A percentile compares a stretch with the other conserved stretches of the same genome.
These are phyloP conservation scores for Pisolithus marmoratus DNA, from an alignment of 768 basidiomycete genomes.

Conservation along the genomic window DNA sequence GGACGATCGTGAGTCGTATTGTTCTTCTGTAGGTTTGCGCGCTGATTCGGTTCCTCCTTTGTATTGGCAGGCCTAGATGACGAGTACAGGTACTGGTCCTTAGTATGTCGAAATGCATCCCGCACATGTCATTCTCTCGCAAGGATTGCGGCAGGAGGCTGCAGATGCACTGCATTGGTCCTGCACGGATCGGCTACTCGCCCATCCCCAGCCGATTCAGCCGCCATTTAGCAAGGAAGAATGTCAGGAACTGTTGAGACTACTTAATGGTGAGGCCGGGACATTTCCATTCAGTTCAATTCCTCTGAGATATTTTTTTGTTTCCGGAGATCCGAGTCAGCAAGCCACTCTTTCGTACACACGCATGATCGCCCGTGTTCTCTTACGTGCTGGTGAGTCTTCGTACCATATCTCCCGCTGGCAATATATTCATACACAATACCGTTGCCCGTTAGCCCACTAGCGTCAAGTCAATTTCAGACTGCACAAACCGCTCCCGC, in stretches of 20 bases:
- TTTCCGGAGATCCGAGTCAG: conserved; percentile 12
- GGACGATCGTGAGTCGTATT: conserved; percentile 36
- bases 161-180: conserved; percentile 76
- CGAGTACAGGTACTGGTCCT: conserved; percentile 79
- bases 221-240: conserved; percentile 74
- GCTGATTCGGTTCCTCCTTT: background rate
- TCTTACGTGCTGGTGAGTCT: conserved; percentile 61
- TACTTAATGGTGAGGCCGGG: conserved; percentile 37
- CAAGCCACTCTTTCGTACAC: conserved; percentile 42
- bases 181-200: conserved; percentile 72
- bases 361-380: conserved; percentile 61
- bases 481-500: conserved; percentile 59
- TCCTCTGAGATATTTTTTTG: conserved; percentile 1
- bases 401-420: background rate
- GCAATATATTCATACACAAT: too few species aligned
- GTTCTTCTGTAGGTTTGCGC: background rate
- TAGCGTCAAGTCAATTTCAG: conserved; percentile 72
- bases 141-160: conserved; percentile 58
- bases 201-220: conserved; percentile 47
- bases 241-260: conserved; percentile 63
- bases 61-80: conserved; percentile 67
- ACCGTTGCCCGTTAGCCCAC: conserved; percentile 32
- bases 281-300: background rate
- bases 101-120: conserved; percentile 77
- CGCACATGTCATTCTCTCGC: conserved; percentile 55